phyloP scores from a whole-genome alignment of 345 rosid genomes.

The Aquilaria yunnanensis region DNA sequence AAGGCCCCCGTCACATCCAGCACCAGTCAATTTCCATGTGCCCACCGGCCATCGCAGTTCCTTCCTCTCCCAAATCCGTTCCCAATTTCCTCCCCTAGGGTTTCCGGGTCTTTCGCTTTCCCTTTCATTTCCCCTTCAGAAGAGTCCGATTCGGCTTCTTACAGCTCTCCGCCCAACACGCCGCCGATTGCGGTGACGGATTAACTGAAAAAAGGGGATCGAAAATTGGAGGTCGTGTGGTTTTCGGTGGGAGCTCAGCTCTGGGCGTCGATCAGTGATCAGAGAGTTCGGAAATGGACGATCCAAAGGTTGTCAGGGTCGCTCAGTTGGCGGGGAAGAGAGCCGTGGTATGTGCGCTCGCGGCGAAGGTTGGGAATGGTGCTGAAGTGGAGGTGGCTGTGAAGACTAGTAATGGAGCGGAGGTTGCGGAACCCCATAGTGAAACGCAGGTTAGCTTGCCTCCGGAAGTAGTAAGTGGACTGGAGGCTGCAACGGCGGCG shows the following conservation, averaged over 20 bases:
- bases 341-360: slow-evolving; percentile 6
- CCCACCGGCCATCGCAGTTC: slow-evolving; percentile 18
- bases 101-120: slow-evolving; percentile 18
- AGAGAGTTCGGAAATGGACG: slow-evolving; percentile 28
- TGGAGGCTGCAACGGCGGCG: too few relatives aligned
- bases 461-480: too few relatives aligned
- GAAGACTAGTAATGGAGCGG: too few relatives aligned
- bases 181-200: neutral
- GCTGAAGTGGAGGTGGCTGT: too few relatives aligned
- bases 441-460: too few relatives aligned
- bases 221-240: slow-evolving; percentile 1
- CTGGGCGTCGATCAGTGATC: slow-evolving; percentile 50
- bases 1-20: slow-evolving; percentile 24
- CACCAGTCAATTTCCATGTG: slow-evolving; percentile 26
- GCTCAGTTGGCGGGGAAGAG: slow-evolving; percentile 5
- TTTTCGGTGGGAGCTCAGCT: slow-evolving; percentile 25
- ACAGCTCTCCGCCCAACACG: slow-evolving; percentile 6
- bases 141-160: slow-evolving; percentile 10
- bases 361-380: slow-evolving; percentile 20
- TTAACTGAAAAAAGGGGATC: neutral
- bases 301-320: slow-evolving; percentile 26
- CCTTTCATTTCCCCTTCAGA: slow-evolving; percentile 8
- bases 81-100: slow-evolving; percentile 39
- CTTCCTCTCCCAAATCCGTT: slow-evolving; percentile 20
- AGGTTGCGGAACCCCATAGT: too few relatives aligned